phyloP scores from a whole-genome alignment of 1,284 basidiomycete genomes.

The Trichosporon sp. region DNA sequence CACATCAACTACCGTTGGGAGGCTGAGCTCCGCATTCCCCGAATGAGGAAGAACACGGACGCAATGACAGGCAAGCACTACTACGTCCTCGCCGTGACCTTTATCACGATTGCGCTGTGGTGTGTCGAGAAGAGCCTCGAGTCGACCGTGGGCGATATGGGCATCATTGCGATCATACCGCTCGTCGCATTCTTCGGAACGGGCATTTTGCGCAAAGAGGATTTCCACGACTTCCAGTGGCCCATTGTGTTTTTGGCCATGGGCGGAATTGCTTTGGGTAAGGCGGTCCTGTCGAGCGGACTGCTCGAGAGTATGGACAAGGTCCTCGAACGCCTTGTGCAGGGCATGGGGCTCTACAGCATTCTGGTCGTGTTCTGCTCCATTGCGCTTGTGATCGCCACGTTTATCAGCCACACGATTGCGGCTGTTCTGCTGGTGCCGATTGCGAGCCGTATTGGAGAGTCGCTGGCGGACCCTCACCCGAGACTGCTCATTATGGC shows the following conservation, averaged over 20 bases:
- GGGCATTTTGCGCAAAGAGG: slow-evolving; percentile 89
- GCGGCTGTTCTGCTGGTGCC: slow-evolving; percentile 93
- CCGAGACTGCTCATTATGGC: slow-evolving; percentile 78
- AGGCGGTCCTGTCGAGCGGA: slow-evolving; percentile 86
- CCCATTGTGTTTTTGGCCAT: slow-evolving; percentile 91
- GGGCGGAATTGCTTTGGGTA: slow-evolving; percentile 95
- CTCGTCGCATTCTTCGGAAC: slow-evolving; percentile 93
- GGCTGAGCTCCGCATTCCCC: slow-evolving; percentile 70
- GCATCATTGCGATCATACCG: slow-evolving; percentile 90
- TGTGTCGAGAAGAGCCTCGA: slow-evolving; percentile 81
- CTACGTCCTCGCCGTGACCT: slow-evolving; percentile 78
- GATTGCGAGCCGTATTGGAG: slow-evolving; percentile 86
- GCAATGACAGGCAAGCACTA: slow-evolving; percentile 78
- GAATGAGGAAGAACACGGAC: slow-evolving; percentile 74
- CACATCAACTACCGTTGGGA: slow-evolving; percentile 82
- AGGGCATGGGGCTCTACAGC: slow-evolving; percentile 67
- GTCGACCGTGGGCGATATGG: slow-evolving; percentile 85
- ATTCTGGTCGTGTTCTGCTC: slow-evolving; percentile 78
- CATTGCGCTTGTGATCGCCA: slow-evolving; percentile 72
- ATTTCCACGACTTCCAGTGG: slow-evolving; percentile 93
- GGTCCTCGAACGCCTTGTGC: slow-evolving; percentile 63
- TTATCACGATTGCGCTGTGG: slow-evolving; percentile 87
- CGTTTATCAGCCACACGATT: slow-evolving; percentile 85
- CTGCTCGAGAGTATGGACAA: slow-evolving; percentile 71
- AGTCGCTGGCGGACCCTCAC: slow-evolving; percentile 62